A percentile compares a stretch with the other conserved stretches of the same genome.
These are phyloP conservation scores for Cenchrus americanus DNA, from an alignment of 176 grass and related monocot species.

Conservation along the genomic window DNA sequence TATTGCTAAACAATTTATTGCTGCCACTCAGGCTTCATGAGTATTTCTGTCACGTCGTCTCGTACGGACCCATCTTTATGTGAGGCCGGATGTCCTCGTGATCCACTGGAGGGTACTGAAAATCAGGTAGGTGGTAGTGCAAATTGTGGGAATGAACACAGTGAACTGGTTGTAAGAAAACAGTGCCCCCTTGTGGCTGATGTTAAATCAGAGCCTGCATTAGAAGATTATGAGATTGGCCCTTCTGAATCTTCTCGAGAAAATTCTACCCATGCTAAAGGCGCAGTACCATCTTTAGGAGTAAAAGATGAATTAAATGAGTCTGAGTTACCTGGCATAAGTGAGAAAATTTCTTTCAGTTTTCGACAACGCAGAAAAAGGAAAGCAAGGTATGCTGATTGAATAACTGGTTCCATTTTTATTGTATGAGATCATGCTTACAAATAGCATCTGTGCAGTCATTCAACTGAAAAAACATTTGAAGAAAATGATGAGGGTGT, in stretches of 20 bases:
- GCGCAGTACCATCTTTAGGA: conserved; percentile 30
- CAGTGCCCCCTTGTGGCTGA: conserved; percentile 26
- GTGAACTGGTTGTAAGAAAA: conserved; percentile 15
- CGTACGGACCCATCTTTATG: neutral
- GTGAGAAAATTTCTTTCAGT: conserved; percentile 32
- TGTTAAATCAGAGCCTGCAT: conserved; percentile 50
- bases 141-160: conserved; percentile 25
- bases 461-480: conserved; percentile 61
- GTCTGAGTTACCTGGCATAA: conserved; percentile 20
- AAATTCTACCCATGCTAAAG: conserved; percentile 32
- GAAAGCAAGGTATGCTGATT: conserved; percentile 57
- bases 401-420: conserved; percentile 35
- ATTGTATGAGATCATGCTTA: conserved; percentile 29
- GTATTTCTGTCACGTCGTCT: conserved; percentile 12
- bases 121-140: conserved; percentile 4
- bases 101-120: neutral
- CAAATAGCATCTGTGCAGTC: conserved; percentile 42
- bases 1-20: conserved; percentile 14
- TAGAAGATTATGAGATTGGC: conserved; percentile 31
- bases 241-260: conserved; percentile 30
- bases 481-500: conserved; percentile 50
- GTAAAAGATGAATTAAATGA: conserved; percentile 45
- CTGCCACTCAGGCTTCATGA: neutral
- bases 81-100: conserved; percentile 17
- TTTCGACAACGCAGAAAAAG: conserved; percentile 56